A percentile compares a stretch with the other conserved stretches of the same genome.
These are phyloP conservation scores for Rhizopus stolonifer DNA, from an alignment of 371 early-diverging fungal species.

Conservation along the genomic window DNA sequence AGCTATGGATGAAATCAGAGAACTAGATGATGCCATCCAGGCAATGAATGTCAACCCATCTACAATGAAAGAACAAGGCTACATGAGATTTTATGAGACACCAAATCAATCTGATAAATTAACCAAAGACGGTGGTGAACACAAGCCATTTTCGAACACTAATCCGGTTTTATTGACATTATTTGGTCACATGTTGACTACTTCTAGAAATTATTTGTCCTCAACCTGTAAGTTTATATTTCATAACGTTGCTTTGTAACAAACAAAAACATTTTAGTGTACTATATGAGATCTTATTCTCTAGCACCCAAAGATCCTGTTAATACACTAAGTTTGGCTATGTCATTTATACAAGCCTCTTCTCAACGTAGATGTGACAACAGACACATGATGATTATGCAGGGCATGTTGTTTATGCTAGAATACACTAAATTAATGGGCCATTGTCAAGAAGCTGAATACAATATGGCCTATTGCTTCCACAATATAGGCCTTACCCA, in stretches of 20 bases:
- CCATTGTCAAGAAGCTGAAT: constrained; percentile 73
- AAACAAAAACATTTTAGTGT: too few species aligned
- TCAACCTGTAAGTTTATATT: constrained; percentile 64
- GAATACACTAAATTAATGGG: constrained; percentile 61
- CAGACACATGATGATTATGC: constrained; percentile 66
- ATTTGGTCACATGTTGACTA: constrained; percentile 62
- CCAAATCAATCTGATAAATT: neutral
- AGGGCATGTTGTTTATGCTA: constrained; percentile 69
- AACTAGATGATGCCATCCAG: constrained; percentile 18
- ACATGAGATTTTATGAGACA: constrained; percentile 16
- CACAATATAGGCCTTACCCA: constrained; percentile 80
- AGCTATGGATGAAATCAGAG: constrained; percentile 17
- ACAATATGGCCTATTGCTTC: constrained; percentile 84
- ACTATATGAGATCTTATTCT: constrained; percentile 61
- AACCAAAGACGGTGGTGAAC: neutral
- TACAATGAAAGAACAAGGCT: constrained; percentile 16
- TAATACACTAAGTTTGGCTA: constrained; percentile 60
- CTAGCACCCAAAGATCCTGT: constrained; percentile 64
- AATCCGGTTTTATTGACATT: constrained; percentile 53
- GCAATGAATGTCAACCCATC: constrained; percentile 24
- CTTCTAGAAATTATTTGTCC: constrained; percentile 52
- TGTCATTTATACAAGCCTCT: constrained; percentile 62
- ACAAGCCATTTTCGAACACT: neutral
- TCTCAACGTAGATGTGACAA: constrained; percentile 71
- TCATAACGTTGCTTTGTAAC: too few species aligned